Evolutionary conservation across 345 rosid species (phyloP), one percentile per base, ranked within the genome.

Genomic region (Linum trigynum): DNA sequence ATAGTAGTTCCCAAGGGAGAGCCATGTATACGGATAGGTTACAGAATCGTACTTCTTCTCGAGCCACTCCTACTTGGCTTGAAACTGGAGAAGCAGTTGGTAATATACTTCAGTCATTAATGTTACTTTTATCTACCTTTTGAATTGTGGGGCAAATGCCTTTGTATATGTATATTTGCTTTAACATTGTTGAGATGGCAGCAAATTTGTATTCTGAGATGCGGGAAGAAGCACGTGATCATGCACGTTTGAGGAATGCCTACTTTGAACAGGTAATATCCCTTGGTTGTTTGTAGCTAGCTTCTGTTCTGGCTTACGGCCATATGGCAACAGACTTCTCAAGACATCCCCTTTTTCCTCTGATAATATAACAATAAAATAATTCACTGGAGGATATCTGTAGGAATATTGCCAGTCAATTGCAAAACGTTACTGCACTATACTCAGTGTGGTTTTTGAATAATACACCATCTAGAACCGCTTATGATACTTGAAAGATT

Each of bases 51-150:
- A 78, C 84, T 67, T 82, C 90, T 67, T 78, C 76, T 77, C 89
- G 88, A 62, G 56, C 85, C 64, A 70, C 99, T 77, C 97, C 97
- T 72, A 80, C 82, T 42, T 95, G 96, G 99, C 88, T 95, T 74
- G 97, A 95, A 79, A 95, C 99, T 39, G 97, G 99, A 71, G 99
- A 95, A 67, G 86, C 95, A 63, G 99, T 95, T 71, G 99, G 97
- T 95, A 95, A 83, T 76, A 60, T 79, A 76, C 77, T 69, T 68
- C 72, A 67, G 69, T 66, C 55, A 60, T 70, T 70, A 48, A 69
- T 65, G 42, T 76, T 71, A 69, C 70, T 68, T 69, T 72, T 72
- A 23, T 72, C 51, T 43, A 40, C 38, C 32, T 39, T 74, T 71
- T 79, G 65, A 64, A 65, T 66, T 77, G 69, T 60, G 64, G 71